Conservation (phyloP, 2,329 filamentous ascomycete genomes). For the Beauveria sp. region DNA sequence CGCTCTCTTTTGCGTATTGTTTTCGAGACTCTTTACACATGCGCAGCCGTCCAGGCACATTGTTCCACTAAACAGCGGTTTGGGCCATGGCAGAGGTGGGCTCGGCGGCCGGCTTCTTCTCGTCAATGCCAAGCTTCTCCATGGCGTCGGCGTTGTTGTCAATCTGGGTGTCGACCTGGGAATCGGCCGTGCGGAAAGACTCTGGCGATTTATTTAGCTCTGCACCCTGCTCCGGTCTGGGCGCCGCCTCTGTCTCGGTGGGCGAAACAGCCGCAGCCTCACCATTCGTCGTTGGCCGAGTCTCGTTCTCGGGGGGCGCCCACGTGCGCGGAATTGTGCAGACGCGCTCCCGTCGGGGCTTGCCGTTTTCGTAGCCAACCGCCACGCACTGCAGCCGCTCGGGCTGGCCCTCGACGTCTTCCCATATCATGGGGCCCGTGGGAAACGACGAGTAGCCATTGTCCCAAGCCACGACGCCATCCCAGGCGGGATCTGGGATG, state of each 20-base stretch:
- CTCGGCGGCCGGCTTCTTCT: conserved; percentile 14
- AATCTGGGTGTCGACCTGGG: conserved; percentile 15
- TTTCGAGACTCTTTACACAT: not conserved
- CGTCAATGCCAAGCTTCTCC: conserved; percentile 25
- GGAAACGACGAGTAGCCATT: conserved; percentile 46
- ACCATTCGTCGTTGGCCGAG: conserved; percentile 10
- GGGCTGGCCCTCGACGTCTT: conserved; percentile 35
- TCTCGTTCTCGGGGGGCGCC: conserved; percentile 17
- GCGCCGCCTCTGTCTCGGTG: not conserved
- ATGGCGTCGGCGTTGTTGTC: conserved; percentile 19
- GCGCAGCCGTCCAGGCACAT: not conserved
- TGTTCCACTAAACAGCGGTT: not conserved
- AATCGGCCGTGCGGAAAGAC: conserved; percentile 21
- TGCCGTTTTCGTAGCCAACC: conserved; percentile 39
- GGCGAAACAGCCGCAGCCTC: not conserved
- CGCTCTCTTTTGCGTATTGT: not conserved
- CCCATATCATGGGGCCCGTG: conserved; percentile 50
- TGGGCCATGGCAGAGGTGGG: not conserved
- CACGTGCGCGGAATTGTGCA: conserved; percentile 43
- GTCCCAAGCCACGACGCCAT: conserved; percentile 43
- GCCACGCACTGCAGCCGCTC: conserved; percentile 44
- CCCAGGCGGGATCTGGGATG: conserved; percentile 57
- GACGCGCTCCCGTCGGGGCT: conserved; percentile 38
- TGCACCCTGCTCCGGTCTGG: not conserved
- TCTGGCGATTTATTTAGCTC: conserved; percentile 14